Percentiles rank a stretch among this genome's conserved stretches.
Evolutionary conservation across 1,139 yeast species (phyloP).

Genomic region (Spathaspora jeffriesii): DNA sequence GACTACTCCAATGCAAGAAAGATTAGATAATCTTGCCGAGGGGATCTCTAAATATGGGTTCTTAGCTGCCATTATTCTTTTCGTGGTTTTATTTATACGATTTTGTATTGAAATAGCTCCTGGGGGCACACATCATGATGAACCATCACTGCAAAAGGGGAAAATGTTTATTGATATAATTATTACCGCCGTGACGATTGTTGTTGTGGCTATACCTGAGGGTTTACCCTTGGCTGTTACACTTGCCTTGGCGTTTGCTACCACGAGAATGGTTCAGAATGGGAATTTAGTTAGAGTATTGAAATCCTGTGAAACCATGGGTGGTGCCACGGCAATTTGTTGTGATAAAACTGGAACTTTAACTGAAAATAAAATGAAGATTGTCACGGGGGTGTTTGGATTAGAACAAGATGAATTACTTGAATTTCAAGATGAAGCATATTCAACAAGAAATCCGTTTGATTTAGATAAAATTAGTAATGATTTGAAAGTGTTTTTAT

Average conservation of each 20-base stretch:
- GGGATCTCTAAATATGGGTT: conserved; percentile 95
- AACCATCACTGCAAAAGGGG: conserved; percentile 75
- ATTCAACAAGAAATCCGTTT: too few species aligned
- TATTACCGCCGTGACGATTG: conserved; percentile 87
- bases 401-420: conserved; percentile 15
- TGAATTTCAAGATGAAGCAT: conserved; percentile 40
- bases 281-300: conserved; percentile 94
- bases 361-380: conserved; percentile 91
- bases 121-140: conserved; percentile 41
- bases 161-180: conserved; percentile 80
- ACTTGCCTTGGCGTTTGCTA: conserved; percentile 94
- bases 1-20: conserved; percentile 84
- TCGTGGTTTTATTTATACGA: conserved; percentile 75
- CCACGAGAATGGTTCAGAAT: conserved; percentile 96
- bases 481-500: conserved; percentile 36
- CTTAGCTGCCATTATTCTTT: conserved; percentile 76
- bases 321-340: conserved; percentile 96
- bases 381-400: conserved; percentile 75
- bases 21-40: conserved; percentile 82
- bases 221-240: conserved; percentile 98
- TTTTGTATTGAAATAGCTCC: conserved; percentile 69
- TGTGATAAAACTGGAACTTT: conserved; percentile 98
- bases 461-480: too few species aligned
- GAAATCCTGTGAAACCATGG: conserved; percentile 97
- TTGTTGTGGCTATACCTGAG: conserved; percentile 98